A percentile compares a stretch with the other conserved stretches of the same genome.
Evolutionary conservation across 108 stramenopile species (phyloP).

Genomic region (Pseudonitzschia delicatissima): DNA sequence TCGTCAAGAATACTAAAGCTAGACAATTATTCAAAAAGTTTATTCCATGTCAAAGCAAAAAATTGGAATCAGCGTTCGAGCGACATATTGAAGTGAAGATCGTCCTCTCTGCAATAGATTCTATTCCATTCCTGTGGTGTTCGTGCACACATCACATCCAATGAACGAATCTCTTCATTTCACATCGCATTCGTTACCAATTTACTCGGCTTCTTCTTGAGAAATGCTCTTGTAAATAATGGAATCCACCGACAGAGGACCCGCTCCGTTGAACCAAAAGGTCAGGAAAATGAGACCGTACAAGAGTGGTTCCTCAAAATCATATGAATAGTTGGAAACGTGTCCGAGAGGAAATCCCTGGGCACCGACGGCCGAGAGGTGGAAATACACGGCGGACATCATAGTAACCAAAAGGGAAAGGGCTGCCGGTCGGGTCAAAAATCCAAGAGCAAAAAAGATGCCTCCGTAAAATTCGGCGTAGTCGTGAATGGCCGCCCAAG

Average conservation of each 20-base stretch:
- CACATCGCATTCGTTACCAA: too few species aligned
- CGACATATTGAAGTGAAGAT: too few species aligned
- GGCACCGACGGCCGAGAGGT: conserved; percentile 29
- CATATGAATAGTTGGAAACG: conserved; percentile 47
- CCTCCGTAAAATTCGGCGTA: conserved; percentile 48
- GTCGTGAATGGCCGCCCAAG: conserved; percentile 48
- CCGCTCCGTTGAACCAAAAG: conserved; percentile 56
- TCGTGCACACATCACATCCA: too few species aligned
- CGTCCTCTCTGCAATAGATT: too few species aligned
- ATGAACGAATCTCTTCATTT: too few species aligned
- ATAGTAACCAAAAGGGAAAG: conserved; percentile 42
- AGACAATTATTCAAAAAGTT: too few species aligned
- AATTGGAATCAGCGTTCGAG: too few species aligned
- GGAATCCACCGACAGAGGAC: conserved; percentile 40
- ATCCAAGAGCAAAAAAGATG: conserved; percentile 39
- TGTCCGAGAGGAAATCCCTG: conserved; percentile 52
- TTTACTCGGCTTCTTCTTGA: conserved; percentile 25
- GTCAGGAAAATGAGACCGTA: conserved; percentile 42
- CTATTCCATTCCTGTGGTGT: too few species aligned
- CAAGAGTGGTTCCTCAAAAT: conserved; percentile 49
- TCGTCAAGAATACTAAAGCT: too few species aligned
- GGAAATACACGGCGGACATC: conserved; percentile 47
- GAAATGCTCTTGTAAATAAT: conserved; percentile 43
- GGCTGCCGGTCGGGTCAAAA: conserved; percentile 50
- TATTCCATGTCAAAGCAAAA: too few species aligned